Evolutionary conservation across 2,329 filamentous ascomycete species (phyloP), one percentile per base, ranked within the genome.

Genomic region (Paraphoma sp.): DNA sequence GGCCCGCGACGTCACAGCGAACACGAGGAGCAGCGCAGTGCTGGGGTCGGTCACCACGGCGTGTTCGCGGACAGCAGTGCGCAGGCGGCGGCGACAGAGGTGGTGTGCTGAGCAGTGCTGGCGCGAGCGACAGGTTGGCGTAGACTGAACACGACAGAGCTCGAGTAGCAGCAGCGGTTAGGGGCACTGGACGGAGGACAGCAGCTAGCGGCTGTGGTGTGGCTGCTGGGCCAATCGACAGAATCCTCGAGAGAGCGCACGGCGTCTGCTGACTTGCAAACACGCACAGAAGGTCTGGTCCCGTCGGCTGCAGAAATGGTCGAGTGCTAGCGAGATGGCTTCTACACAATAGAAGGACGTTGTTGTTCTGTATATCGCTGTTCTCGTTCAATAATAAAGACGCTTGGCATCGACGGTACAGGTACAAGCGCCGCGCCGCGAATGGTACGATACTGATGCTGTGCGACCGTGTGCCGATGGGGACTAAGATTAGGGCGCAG

Each of bases 211-310:
- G 56, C 61, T 50, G 54, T 59, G 56, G 60, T 64, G 62, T 70
- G 66, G 67, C 63, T 70, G 64, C 56, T 49, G 59, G 42, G 51
- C 59, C 63, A 63, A 64, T 62, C 58, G 65, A 50, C 54, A 57
- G 54, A 56, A 60, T 59, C 50, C 65, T 64, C 48, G 53, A 40
- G 62, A 61, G 57, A 63, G 63, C 59, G 58, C 59, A 64, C 59
- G 29, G 52, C 62, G 67, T 66, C 65, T 65, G 60, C 65, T 69
- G 67, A 69, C 65, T 53, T 57, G 30, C 60, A 66, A 48, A 61
- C 56, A 52, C 48, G 36, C 44, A 40, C 53, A 45, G 45, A 18
- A 23, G 47, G 41, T 18, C 46, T 60, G 50, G 31, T 23, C 16
- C n/a, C 31, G 51, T 46, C 51, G 62, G 51, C 30, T 57, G 46